Evolutionary conservation across 1,284 basidiomycete genomes (phyloP).

Genomic region (Sporisorium iseilematis-ciliati): DNA sequence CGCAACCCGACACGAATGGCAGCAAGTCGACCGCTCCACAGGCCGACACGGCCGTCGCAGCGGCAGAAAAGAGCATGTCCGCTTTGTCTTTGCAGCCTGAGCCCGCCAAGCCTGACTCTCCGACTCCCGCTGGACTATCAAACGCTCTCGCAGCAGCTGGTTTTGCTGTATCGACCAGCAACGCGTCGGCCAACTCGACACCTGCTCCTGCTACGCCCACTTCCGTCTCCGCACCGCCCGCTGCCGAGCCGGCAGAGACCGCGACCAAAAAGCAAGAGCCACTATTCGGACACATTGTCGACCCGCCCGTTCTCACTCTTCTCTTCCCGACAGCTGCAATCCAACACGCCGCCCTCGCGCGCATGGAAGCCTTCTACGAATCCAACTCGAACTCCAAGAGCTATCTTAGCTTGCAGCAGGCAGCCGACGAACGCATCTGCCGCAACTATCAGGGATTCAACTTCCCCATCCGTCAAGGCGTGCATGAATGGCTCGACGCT

Average conservation of each 20-base stretch:
- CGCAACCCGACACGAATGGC: background rate
- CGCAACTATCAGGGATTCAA: conserved; percentile 67
- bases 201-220: conserved; percentile 16
- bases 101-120: background rate
- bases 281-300: conserved; percentile 43
- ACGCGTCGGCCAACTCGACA: conserved; percentile 8
- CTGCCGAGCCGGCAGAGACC: background rate
- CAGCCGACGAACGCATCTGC: conserved; percentile 51
- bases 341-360: conserved; percentile 61
- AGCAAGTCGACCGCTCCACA: background rate
- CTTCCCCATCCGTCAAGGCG: conserved; percentile 49
- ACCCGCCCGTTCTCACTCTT: conserved; percentile 57
- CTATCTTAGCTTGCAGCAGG: conserved; percentile 54
- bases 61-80: conserved; percentile 10
- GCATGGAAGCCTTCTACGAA: conserved; percentile 67
- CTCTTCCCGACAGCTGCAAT: conserved; percentile 51
- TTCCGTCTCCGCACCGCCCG: background rate
- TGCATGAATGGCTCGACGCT: conserved; percentile 57
- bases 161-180: conserved; percentile 15
- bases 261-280: conserved; percentile 22
- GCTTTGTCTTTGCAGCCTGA: conserved; percentile 13
- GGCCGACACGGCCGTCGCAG: background rate
- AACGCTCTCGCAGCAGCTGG: conserved; percentile 26
- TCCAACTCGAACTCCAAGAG: conserved; percentile 32
- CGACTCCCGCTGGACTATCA: conserved; percentile 19